A percentile compares a stretch with the other conserved stretches of the same genome.
Evolutionary conservation across 192 early-diverging fungal species (phyloP).

Genomic region (Podila verticillata): DNA sequence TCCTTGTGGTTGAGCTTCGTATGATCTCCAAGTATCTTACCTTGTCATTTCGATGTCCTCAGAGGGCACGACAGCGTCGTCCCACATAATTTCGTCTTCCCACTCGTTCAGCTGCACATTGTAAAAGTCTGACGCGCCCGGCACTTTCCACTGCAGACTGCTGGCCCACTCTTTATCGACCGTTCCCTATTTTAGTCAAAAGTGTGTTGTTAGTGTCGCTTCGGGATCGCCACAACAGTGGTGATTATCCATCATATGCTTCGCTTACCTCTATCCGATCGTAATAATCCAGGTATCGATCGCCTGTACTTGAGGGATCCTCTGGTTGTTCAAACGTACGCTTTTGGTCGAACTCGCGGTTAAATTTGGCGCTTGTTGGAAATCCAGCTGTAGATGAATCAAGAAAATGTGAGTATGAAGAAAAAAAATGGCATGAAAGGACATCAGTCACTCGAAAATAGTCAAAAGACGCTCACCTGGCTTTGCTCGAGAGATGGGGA

Average conservation of each 20-base stretch:
- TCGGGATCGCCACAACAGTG: not conserved
- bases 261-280: conserved; percentile 15
- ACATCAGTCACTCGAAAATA: not conserved
- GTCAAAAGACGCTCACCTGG: conserved; percentile 27
- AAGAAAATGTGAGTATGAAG: not conserved
- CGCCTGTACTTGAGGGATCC: conserved; percentile 4
- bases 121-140: conserved; percentile 58
- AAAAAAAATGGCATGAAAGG: not conserved
- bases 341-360: conserved; percentile 15
- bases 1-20: too few relatives aligned
- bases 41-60: conserved; percentile 5
- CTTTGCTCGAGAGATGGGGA: conserved; percentile 46
- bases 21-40: conserved; percentile 4
- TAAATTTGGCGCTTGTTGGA: conserved; percentile 23
- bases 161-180: conserved; percentile 31
- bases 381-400: conserved; percentile 17
- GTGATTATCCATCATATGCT: not conserved
- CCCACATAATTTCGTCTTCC: conserved; percentile 89
- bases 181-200: conserved; percentile 2
- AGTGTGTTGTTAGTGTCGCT: not conserved
- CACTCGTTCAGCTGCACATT: conserved; percentile 82
- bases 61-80: conserved; percentile 53
- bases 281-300: conserved; percentile 20
- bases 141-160: conserved; percentile 47
- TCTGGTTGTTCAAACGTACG: conserved; percentile 33